Base-by-base conservation (phyloP, 2,329 filamentous ascomycete genomes). In the Botryotinia convoluta region DNA sequence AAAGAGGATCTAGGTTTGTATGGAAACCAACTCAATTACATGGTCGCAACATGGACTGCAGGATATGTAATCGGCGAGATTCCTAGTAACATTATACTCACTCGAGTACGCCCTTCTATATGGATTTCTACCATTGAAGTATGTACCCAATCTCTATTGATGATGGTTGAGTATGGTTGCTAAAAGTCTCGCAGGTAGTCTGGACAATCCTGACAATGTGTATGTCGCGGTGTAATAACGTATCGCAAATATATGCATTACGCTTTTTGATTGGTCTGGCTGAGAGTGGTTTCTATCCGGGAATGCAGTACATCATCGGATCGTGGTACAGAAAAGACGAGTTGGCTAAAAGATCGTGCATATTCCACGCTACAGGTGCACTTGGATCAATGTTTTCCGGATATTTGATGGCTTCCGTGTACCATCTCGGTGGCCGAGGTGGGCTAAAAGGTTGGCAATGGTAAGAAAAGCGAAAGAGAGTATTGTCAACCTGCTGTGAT, bases 321-420 rank as follows among this genome's bases (percentile, higher is more conserved):
- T 86, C 85, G 0, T 90, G 88, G 88, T 90, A 90, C 77, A 76
- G 74, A 4, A 75, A 74, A 3, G 71, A 75, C 12, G 79, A 80
- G 51, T 74, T 79, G 6, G 76, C 74, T 16, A 89, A 86, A 0
- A 84, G 86, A 70, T 82, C 83, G 35, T 88, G 89, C 79, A 85
- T 90, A 0, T 88, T 87, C 16, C 90, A 89, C 80, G 84, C 88
- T 6, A 87, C 84, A 29, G 88, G 87, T 18, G 85, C 90, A 61
- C 86, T 87, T 0, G 88, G 88, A 0, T 70, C 76, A 4, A 82
- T 85, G 81, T 84, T 84, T 71, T 81, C 82, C 1, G 84, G 84
- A 1, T 85, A 84, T 70, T 78, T 86, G 1, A 83, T 85, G 77
- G 82, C 83, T 0, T 84, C 81, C 3, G 79, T 84, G 0, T 84